A percentile compares a stretch with the other conserved stretches of the same genome.
phyloP scores from a whole-genome alignment of 2,329 filamentous ascomycete species.

The Emmonsiellopsis sp. region DNA sequence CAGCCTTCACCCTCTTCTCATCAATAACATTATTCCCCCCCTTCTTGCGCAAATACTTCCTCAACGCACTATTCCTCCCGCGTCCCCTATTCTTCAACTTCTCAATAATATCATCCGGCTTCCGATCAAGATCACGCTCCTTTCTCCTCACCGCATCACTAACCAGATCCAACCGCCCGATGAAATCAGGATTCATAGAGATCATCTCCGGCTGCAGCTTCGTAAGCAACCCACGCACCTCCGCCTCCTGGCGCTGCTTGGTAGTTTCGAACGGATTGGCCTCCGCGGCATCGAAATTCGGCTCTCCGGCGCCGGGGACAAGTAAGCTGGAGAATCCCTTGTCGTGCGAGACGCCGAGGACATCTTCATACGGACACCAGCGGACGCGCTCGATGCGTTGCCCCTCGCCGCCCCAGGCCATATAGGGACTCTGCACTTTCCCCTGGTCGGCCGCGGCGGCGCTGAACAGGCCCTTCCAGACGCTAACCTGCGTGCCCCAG shows the following conservation, averaged over 20 bases:
- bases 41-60: conserved; percentile 86
- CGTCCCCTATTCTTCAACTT: conserved; percentile 66
- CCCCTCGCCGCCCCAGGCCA: conserved; percentile 85
- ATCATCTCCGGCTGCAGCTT: conserved; percentile 98
- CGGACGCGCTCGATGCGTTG: conserved; percentile 67
- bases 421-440: conserved; percentile 81
- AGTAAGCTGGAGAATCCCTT: conserved; percentile 83
- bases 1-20: conserved; percentile 79
- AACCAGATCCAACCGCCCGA: conserved; percentile 77
- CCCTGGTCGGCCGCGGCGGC: conserved; percentile 61
- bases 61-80: conserved; percentile 80
- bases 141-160: conserved; percentile 67
- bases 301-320: conserved; percentile 88
- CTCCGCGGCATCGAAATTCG: conserved; percentile 92
- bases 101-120: conserved; percentile 50
- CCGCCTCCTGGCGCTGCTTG: conserved; percentile 85
- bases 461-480: conserved; percentile 86
- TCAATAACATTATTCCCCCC: conserved; percentile 90
- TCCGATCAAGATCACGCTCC: conserved; percentile 71
- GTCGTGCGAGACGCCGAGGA: conserved; percentile 77
- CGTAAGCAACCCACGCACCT: conserved; percentile 83
- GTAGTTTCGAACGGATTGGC: conserved; percentile 89
- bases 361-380: conserved; percentile 94
- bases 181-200: conserved; percentile 80
- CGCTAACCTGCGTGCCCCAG: conserved; percentile 78